Conservation (phyloP, 495 filamentous ascomycete genomes). For the Ramalina peruviana region DNA sequence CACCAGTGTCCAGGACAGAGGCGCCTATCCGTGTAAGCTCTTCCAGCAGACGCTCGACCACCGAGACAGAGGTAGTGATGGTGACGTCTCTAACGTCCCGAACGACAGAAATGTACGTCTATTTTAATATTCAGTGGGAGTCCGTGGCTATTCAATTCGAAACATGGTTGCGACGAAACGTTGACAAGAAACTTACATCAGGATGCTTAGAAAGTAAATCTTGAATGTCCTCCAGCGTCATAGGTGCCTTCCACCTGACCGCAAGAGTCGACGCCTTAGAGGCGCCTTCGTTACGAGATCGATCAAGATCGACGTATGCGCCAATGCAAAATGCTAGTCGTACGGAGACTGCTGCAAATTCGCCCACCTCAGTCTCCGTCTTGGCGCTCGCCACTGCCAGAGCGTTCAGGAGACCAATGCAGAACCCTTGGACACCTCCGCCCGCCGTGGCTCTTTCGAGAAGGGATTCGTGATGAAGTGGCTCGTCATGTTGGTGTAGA, state of each 20-base stretch:
- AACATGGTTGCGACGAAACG: neutral
- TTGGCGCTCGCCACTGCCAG: slow-evolving; percentile 8
- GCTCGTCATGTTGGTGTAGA: neutral
- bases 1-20: slow-evolving; percentile 4
- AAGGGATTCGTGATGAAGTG: neutral
- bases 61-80: slow-evolving; percentile 6
- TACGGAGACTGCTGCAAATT: slow-evolving; percentile 7
- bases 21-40: slow-evolving; percentile 2
- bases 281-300: neutral
- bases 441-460: neutral
- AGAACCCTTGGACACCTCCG: slow-evolving; percentile 19
- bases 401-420: slow-evolving; percentile 10
- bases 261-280: slow-evolving; percentile 4
- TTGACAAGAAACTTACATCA: neutral
- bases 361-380: slow-evolving; percentile 9
- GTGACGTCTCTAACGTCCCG: slow-evolving; percentile 14
- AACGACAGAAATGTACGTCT: slow-evolving; percentile 20
- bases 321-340: slow-evolving; percentile 19
- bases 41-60: slow-evolving; percentile 3
- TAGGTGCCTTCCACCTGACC: slow-evolving; percentile 27
- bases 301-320: slow-evolving; percentile 18
- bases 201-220: slow-evolving; percentile 18
- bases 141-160: neutral
- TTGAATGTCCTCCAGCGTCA: slow-evolving; percentile 29
- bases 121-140: neutral